phyloP scores from a whole-genome alignment of 2,329 filamentous ascomycete genomes.

The Nigrograna mackinnonii region DNA sequence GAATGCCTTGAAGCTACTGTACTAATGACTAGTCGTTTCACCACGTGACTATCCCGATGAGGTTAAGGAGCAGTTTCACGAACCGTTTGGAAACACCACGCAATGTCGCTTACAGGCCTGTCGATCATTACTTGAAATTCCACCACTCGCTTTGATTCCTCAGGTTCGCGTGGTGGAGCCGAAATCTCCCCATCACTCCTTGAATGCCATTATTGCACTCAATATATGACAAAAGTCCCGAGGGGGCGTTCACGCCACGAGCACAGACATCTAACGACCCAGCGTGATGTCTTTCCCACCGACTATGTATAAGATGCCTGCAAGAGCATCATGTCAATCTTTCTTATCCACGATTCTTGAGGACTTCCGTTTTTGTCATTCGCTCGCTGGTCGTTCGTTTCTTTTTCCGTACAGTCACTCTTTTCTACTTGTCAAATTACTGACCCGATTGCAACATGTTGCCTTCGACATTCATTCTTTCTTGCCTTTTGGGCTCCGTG shows the following conservation, averaged over 20 bases:
- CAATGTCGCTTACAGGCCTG: conserved; percentile 22
- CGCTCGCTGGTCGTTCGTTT: conserved; percentile 38
- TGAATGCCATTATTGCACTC: too few species aligned
- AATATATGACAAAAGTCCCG: conserved; percentile 18
- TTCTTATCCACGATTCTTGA: conserved; percentile 22
- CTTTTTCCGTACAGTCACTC: conserved; percentile 28
- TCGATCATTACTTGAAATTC: conserved; percentile 11
- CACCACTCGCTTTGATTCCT: too few species aligned
- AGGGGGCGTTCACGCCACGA: conserved; percentile 12
- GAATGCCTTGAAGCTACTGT: too few species aligned
- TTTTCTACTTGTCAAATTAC: conserved; percentile 14
- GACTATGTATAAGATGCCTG: conserved; percentile 17
- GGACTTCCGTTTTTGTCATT: conserved; percentile 23
- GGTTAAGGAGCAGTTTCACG: conserved; percentile 22
- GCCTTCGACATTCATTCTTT: conserved; percentile 34
- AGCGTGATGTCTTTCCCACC: conserved; percentile 6
- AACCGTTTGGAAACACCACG: conserved; percentile 29
- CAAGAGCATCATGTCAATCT: conserved; percentile 8
- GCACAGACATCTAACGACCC: neutral
- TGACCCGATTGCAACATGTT: conserved; percentile 31
- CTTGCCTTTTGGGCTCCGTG: conserved; percentile 35
- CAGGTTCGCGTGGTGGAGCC: too few species aligned
- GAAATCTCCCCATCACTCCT: conserved; percentile 10
- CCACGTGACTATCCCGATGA: neutral
- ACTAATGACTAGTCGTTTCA: neutral